These are phyloP conservation scores for Hemileccinum impolitum DNA, from an alignment of 768 basidiomycete genomes.

Conservation along the genomic window DNA sequence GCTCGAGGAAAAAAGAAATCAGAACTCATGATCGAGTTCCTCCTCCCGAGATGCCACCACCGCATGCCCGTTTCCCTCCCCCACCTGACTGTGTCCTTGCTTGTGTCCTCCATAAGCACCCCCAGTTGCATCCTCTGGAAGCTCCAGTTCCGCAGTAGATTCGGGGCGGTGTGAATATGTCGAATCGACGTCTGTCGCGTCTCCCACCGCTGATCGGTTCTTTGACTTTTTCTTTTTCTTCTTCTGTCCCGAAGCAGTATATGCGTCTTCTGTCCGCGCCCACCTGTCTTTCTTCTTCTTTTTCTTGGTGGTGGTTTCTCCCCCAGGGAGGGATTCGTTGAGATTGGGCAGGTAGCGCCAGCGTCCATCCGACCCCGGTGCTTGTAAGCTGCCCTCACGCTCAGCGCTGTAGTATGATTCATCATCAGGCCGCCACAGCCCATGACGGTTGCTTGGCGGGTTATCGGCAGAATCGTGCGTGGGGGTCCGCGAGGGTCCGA, in stretches of 20 bases:
- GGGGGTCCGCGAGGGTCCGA: conserved; percentile 16
- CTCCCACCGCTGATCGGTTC: conserved; percentile 42
- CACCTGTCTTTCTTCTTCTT: conserved; percentile 83
- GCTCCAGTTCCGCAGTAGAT: conserved; percentile 43
- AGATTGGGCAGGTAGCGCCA: conserved; percentile 91
- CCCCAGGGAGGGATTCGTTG: conserved; percentile 49
- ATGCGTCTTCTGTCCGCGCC: conserved; percentile 85
- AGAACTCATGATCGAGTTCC: conserved; percentile 70
- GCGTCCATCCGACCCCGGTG: conserved; percentile 41
- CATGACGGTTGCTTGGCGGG: conserved; percentile 36
- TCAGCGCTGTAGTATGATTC: conserved; percentile 65
- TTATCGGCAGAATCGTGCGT: conserved; percentile 12
- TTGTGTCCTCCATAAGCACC: conserved; percentile 50
- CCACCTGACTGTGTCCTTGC: conserved; percentile 8
- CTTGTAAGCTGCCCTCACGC: conserved; percentile 36
- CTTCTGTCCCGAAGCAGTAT: conserved; percentile 44
- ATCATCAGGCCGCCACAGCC: conserved; percentile 72
- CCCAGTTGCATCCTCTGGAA: conserved; percentile 70
- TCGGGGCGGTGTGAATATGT: conserved; percentile 33
- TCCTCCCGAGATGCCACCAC: no score
- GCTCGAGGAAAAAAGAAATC: conserved; percentile 12
- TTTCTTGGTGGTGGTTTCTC: conserved; percentile 46
- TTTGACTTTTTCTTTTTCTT: conserved; percentile 67
- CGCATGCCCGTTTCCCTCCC: conserved; percentile 16
- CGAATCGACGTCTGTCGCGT: conserved; percentile 26